Percentiles rank a stretch among this genome's conserved stretches.
Evolutionary conservation across 352 stramenopile genomes (phyloP).

Genomic region (Globisporangium radiosum): DNA sequence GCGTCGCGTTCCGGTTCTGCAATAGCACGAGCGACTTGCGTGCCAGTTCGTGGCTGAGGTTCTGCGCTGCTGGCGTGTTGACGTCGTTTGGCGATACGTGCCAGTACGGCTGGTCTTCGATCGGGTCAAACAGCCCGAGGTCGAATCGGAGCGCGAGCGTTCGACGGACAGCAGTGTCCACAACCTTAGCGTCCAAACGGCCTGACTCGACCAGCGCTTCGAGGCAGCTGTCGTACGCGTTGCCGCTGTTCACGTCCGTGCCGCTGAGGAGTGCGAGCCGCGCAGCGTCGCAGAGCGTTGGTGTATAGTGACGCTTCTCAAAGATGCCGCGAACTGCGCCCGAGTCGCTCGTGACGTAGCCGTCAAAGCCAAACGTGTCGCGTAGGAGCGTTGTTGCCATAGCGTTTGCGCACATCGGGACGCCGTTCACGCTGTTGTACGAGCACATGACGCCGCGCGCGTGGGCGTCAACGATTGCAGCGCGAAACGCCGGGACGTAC

Average conservation of each 20-base stretch:
- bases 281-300: conserved; percentile 58
- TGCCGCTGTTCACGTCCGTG: conserved; percentile 86
- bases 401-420: conserved; percentile 89
- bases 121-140: conserved; percentile 89
- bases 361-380: conserved; percentile 81
- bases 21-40: conserved; percentile 90
- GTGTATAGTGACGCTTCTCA: conserved; percentile 69
- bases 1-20: conserved; percentile 77
- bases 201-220: conserved; percentile 19
- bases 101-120: conserved; percentile 79
- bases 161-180: conserved; percentile 52
- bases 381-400: conserved; percentile 69
- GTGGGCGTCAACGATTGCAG: conserved; percentile 71
- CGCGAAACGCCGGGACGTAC: conserved; percentile 84
- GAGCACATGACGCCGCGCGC: conserved; percentile 93
- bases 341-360: conserved; percentile 95
- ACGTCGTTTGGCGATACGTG: conserved; percentile 65
- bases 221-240: conserved; percentile 77
- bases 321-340: conserved; percentile 86
- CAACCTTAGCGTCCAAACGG: conserved; percentile 29
- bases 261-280: conserved; percentile 57
- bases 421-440: conserved; percentile 94
- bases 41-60: conserved; percentile 68
- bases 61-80: conserved; percentile 51
- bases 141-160: conserved; percentile 87